Evolutionary conservation across 169 alveolate species (phyloP), one percentile per base, ranked within the genome.

Genomic region (Condylostoma magnum): DNA sequence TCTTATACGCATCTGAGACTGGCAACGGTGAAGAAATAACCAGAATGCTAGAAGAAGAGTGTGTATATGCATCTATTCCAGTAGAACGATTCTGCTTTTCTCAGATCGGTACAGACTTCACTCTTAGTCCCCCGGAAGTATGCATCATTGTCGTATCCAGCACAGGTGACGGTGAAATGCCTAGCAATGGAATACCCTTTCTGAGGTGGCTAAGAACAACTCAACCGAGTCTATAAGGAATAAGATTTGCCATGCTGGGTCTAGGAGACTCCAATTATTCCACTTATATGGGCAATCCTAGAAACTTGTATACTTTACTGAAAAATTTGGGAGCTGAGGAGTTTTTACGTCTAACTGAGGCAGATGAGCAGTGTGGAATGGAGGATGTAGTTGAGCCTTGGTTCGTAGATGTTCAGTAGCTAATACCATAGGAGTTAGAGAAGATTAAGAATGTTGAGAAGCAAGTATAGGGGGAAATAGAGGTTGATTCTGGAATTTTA

Each of bases 11-110:
- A 6, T 79, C 86, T 15, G 53, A 79, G 44, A 79, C 86, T 30
- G 86, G 86, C 36, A 79, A 79, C 54, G 63, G 86, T 66, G 86
- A 79, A 56, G 73, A 60, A 28, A 79, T 79, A 6, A 60, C 86
- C 12, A 53, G 50, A 30, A 74, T 51, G 22, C 31, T 79, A 27
- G 41, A 20, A 2, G 57, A 60, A 44, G 58, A 44, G 18, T 3
- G 25, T 15, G 6, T 18, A 18, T 36, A n/a, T 10, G 41, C 43
- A 34, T 25, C 56, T n/a, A 48, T 48, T 22, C 38, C 60, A 2
- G n/a, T 20, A 20, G 54, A 25, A n/a, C 46, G 56, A n/a, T 46
- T 69, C 44, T 73, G 51, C 68, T n/a, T 47, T 3, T 30, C 52
- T 12, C 83, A 70, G 37, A 65, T 73, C 10, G 53, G 65, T 30